A percentile compares a stretch with the other conserved stretches of the same genome.
phyloP scores from a whole-genome alignment of 495 filamentous ascomycete species.

The Aspergillus ellipticus region DNA sequence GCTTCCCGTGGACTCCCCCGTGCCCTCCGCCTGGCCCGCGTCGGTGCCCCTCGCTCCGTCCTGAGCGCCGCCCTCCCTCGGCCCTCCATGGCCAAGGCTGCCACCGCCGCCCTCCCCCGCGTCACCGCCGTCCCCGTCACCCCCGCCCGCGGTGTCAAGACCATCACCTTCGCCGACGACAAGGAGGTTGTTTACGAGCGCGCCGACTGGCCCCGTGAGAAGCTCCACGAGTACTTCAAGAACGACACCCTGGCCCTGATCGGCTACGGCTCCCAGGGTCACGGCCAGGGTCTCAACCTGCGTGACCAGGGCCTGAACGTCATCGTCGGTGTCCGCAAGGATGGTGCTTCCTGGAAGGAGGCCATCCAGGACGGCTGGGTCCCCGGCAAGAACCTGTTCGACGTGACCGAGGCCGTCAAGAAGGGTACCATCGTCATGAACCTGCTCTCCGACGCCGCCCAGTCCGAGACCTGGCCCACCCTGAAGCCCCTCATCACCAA shows the following conservation, averaged over 20 bases:
- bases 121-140: conserved; percentile 55
- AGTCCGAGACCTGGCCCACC: conserved; percentile 95
- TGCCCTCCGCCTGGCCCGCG: conserved; percentile 77
- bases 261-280: conserved; percentile 97
- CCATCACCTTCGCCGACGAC: conserved; percentile 81
- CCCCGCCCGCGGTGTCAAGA: conserved; percentile 48
- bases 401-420: conserved; percentile 89
- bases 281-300: conserved; percentile 98
- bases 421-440: conserved; percentile 98
- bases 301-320: conserved; percentile 99
- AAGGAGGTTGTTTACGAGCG: conserved; percentile 97
- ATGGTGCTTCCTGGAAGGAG: conserved; percentile 97
- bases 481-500: conserved; percentile 98
- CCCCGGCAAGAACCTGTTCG: conserved; percentile 96
- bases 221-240: conserved; percentile 99
- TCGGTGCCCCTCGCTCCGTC: conserved; percentile 55
- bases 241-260: conserved; percentile 98
- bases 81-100: conserved; percentile 37
- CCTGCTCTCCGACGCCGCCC: conserved; percentile 93
- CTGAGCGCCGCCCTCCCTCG: conserved; percentile 42
- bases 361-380: conserved; percentile 97
- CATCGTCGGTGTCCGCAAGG: conserved; percentile 96
- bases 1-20: conserved; percentile 78
- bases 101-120: conserved; percentile 31
- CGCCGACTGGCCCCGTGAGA: conserved; percentile 96